These are phyloP conservation scores for Sicyos baderoa DNA, from an alignment of 306 rosid genomes.

Conservation along the genomic window DNA sequence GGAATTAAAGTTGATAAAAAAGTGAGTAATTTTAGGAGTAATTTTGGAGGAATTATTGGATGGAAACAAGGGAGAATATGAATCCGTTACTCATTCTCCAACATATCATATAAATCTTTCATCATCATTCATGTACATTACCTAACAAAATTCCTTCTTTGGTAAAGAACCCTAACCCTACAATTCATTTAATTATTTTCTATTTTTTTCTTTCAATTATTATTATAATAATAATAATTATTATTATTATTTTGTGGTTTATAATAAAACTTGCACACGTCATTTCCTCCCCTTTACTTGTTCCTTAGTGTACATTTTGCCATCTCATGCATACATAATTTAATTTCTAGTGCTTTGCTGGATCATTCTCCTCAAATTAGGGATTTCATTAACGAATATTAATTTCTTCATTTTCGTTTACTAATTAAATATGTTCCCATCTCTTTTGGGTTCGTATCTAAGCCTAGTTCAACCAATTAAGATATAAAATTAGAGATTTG, in stretches of 20 bases:
- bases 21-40: constrained; percentile 4
- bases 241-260: constrained; percentile 3
- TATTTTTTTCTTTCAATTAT: constrained; percentile 26
- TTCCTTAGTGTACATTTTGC: constrained; percentile 25
- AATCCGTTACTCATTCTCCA: constrained; percentile 99
- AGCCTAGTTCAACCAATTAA: no score
- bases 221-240: no score
- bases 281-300: constrained; percentile 50
- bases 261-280: constrained; percentile 50
- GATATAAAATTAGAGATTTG: no score
- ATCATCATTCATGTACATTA: constrained; percentile 21
- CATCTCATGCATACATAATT: constrained; percentile 24
- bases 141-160: constrained; percentile 61
- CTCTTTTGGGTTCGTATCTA: not conserved
- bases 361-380: constrained; percentile 46
- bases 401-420: constrained; percentile 7
- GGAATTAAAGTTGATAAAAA: constrained; percentile 26
- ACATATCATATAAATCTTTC: constrained; percentile 30
- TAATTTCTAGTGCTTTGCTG: constrained; percentile 16
- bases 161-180: constrained; percentile 54
- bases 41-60: constrained; percentile 41
- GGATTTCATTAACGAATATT: constrained; percentile 15
- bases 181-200: constrained; percentile 43
- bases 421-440: not conserved
- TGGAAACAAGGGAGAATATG: constrained; percentile 46